These are phyloP conservation scores for Puccinellia tenuiflora DNA, from an alignment of 176 grass and related monocot species.

Conservation along the genomic window DNA sequence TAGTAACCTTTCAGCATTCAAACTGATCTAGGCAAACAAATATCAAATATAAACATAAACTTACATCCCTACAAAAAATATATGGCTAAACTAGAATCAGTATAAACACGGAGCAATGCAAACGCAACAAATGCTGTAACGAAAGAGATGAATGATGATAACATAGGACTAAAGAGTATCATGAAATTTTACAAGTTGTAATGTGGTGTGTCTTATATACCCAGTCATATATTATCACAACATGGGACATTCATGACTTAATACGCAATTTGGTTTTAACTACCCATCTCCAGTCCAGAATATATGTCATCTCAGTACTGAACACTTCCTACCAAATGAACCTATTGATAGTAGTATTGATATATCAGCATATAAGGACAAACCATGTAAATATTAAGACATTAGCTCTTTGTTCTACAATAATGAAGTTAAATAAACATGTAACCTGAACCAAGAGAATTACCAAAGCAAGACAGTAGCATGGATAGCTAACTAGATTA, in stretches of 20 bases:
- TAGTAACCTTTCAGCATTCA: neutral
- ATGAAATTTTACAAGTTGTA: neutral
- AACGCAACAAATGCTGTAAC: neutral
- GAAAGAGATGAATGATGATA: neutral
- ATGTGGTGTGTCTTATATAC: neutral
- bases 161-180: neutral
- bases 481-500: neutral
- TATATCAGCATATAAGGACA: neutral
- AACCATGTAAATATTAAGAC: neutral
- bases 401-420: constrained; percentile 7
- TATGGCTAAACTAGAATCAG: neutral
- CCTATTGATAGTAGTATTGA: neutral
- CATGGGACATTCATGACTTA: neutral
- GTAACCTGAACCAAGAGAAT: neutral
- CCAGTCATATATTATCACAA: neutral
- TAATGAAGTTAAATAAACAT: neutral
- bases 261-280: neutral
- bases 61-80: neutral
- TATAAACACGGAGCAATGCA: neutral
- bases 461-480: neutral
- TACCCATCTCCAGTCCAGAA: neutral
- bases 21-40: neutral
- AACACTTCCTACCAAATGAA: neutral
- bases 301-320: neutral
- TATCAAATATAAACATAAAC: neutral